Conservation (phyloP, 2,329 filamentous ascomycete species). For the Zymoseptoria brevis region DNA sequence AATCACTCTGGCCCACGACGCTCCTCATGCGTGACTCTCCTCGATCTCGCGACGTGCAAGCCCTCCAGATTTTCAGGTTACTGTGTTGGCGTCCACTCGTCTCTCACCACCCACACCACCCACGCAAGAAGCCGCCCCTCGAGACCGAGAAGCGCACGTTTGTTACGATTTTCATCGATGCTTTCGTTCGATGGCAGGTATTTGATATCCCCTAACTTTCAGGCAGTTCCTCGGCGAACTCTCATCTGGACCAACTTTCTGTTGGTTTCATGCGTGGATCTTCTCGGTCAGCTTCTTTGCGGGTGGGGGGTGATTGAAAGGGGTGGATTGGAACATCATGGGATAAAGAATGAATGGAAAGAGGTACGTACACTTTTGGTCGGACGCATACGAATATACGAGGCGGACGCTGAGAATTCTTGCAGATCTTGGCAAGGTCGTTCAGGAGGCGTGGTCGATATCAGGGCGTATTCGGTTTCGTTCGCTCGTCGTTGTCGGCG, state of each 20-base stretch:
- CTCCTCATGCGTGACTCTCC: not conserved
- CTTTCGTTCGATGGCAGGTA: not conserved
- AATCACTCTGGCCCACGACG: not conserved
- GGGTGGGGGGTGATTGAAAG: not conserved
- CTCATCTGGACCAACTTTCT: not conserved
- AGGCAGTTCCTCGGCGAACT: not conserved
- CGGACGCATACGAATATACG: not conserved
- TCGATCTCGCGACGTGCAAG: not conserved
- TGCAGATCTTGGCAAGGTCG: not conserved
- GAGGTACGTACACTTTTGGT: not conserved
- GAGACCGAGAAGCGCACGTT: not conserved
- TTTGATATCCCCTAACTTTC: too few relatives aligned
- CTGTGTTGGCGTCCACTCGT: not conserved
- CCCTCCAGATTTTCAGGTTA: not conserved
- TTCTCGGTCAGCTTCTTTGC: not conserved
- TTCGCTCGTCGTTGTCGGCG: not conserved
- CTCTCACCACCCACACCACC: not conserved
- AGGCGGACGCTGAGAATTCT: not conserved
- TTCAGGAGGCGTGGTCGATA: not conserved
- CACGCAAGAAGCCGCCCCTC: not conserved
- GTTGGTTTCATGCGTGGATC: not conserved
- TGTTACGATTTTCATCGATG: not conserved
- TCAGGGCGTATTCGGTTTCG: not conserved
- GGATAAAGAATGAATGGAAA: not conserved
- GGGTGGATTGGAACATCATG: not conserved